phyloP scores from a whole-genome alignment of 768 basidiomycete genomes.

The Tephrocybe rancida region DNA sequence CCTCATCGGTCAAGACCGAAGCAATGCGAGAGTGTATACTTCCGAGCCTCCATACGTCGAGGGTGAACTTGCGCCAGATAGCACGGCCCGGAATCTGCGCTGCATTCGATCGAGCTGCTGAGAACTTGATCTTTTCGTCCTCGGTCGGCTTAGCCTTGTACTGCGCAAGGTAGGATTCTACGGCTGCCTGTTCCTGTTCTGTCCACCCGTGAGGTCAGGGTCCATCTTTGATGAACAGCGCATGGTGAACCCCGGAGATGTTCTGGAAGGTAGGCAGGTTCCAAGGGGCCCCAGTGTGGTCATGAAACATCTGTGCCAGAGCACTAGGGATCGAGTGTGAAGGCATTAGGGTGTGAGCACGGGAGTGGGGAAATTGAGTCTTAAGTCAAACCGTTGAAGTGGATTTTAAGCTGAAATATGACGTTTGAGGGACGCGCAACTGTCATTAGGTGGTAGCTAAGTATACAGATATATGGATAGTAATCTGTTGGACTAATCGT shows the following conservation, averaged over 20 bases:
- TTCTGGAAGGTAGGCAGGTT: background rate
- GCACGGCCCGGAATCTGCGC: background rate
- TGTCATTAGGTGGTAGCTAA: no score
- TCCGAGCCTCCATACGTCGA: background rate
- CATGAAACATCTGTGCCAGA: background rate
- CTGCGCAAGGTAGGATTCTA: background rate
- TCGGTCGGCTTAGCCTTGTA: background rate
- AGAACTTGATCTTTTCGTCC: background rate
- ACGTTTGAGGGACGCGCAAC: no score
- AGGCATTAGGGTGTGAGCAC: background rate
- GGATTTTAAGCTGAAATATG: no score
- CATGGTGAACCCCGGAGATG: background rate
- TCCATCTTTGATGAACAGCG: background rate
- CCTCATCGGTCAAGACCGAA: background rate
- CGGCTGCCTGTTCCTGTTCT: background rate
- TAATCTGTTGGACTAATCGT: no score
- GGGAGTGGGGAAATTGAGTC: no score
- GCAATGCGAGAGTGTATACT: background rate
- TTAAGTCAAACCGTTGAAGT: no score
- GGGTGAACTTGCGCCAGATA: background rate
- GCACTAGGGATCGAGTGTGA: background rate
- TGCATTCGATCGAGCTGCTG: background rate
- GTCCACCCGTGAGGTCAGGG: background rate
- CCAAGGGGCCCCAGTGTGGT: no score
- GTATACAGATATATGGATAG: no score